Evolutionary conservation across 2,329 filamentous ascomycete genomes (phyloP), one percentile per base, ranked within the genome.

Genomic region (Trichophyton benhamiae): DNA sequence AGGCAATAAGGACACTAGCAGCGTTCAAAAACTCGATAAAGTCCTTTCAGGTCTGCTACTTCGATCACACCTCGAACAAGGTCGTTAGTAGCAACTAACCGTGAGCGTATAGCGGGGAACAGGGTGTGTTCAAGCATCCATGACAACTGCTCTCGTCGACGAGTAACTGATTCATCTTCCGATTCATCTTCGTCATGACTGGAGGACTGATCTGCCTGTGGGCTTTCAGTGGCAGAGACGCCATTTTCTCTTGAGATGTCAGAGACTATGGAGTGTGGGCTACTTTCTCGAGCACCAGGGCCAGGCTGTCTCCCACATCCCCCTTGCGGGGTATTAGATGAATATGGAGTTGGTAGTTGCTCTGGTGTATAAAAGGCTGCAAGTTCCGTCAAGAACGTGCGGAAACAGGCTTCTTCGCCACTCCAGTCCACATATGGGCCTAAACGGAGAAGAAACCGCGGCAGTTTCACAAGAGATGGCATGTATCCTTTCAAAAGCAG

Each of bases 21-120:
- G 60, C 94, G 79, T 76, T 99, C 94, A 79, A 99, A 99, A 2
- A 97, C 91, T 53, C 89, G 80, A 74, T 99, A 99, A 62, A 99
- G 72, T 0, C 91, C 91, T 74, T 96, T 97, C 63, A 97, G 74
- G 75, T 95, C 90, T 1, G 94, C 92, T 57, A 96, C 84, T 74
- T 99, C 92, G 55, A 95, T 77, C 9, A 96, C 84, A 0, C 85
- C 87, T 58, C 85, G 83, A 75, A 95, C 83, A 68, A 97, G 75
- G 3, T 82, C 80, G 65, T 83, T 87, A 7, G 94, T 96, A 20
- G 89, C 91, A 61, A 97, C 84, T 55, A 99, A 75, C 62, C 91
- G 81, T 3, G 87, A 80, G 72, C 90, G 89, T 70, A 96, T 89
- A 0, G 91, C 89, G 0, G 94, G 94, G 67, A 99, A 97, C 61